phyloP scores from a whole-genome alignment of 768 basidiomycete genomes.

The Inosperma sp. region DNA sequence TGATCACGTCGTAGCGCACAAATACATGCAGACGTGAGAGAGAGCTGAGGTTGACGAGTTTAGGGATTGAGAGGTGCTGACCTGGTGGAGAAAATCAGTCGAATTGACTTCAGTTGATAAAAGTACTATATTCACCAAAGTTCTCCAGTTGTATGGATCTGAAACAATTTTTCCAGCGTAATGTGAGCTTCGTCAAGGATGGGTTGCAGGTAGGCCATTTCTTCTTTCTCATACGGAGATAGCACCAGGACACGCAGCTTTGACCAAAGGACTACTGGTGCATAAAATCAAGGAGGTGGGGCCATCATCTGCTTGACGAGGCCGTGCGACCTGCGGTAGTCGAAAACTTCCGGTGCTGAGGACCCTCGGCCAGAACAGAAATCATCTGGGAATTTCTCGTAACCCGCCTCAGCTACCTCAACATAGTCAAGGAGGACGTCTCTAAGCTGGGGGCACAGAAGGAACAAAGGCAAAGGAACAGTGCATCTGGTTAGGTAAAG shows the following conservation, averaged over 20 bases:
- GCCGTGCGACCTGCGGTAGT: no score
- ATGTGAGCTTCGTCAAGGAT: slow-evolving; percentile 9
- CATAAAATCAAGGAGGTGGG: neutral
- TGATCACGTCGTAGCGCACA: neutral
- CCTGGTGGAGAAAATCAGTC: no score
- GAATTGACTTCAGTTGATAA: neutral
- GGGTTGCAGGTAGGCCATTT: slow-evolving; percentile 7
- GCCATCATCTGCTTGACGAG: slow-evolving; percentile 7
- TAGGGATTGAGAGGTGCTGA: neutral
- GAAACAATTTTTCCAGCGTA: slow-evolving; percentile 11
- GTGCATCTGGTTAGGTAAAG: neutral
- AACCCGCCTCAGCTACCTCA: neutral
- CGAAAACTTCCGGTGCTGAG: no score
- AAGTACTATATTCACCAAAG: neutral
- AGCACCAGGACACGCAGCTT: slow-evolving; percentile 8
- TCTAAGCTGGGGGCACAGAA: no score
- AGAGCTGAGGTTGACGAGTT: neutral
- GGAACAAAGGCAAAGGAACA: no score
- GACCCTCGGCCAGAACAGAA: neutral
- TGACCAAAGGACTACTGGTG: slow-evolving; percentile 8
- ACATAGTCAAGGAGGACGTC: slow-evolving; percentile 11
- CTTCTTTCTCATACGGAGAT: slow-evolving; percentile 10
- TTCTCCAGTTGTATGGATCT: neutral
- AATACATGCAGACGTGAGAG: neutral
- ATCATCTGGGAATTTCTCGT: neutral